Evolutionary conservation across 2,329 filamentous ascomycete species (phyloP).

Genomic region (Pseudovirgaria hyperparasitica): DNA sequence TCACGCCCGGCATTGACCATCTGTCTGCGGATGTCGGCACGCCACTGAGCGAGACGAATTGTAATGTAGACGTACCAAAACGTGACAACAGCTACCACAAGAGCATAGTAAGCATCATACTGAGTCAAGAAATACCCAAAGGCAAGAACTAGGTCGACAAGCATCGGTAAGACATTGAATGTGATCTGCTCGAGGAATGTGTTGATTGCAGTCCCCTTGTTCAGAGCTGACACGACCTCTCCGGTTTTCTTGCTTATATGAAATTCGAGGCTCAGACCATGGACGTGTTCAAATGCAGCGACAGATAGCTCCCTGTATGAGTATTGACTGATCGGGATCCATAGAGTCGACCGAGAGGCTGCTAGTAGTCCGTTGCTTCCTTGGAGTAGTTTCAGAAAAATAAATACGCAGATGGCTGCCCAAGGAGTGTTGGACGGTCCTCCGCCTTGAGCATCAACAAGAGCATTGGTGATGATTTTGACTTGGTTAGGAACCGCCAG

Average conservation of each 20-base stretch:
- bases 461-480: conserved; percentile 62
- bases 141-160: conserved; percentile 77
- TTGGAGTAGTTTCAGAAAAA: conserved; percentile 69
- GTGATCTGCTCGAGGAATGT: conserved; percentile 93
- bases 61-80: conserved; percentile 97
- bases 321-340: conserved; percentile 95
- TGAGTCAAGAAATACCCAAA: conserved; percentile 65
- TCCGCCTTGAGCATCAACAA: conserved; percentile 46
- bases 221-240: conserved; percentile 87
- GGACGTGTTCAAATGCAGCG: conserved; percentile 93
- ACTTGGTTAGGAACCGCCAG: conserved; percentile 74
- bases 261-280: conserved; percentile 88
- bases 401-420: conserved; percentile 62
- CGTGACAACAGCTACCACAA: conserved; percentile 79
- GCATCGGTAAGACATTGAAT: conserved; percentile 90
- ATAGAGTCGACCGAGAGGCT: conserved; percentile 68
- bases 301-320: conserved; percentile 91
- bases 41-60: conserved; percentile 86
- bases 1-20: conserved; percentile 94
- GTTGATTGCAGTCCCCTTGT: conserved; percentile 93
- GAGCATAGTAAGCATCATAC: conserved; percentile 82
- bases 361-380: conserved; percentile 80
- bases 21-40: conserved; percentile 77
- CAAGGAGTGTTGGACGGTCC: conserved; percentile 48
- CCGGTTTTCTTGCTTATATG: conserved; percentile 94